phyloP scores from a whole-genome alignment of 257 asterid species.

The Buddleja alternifolia region DNA sequence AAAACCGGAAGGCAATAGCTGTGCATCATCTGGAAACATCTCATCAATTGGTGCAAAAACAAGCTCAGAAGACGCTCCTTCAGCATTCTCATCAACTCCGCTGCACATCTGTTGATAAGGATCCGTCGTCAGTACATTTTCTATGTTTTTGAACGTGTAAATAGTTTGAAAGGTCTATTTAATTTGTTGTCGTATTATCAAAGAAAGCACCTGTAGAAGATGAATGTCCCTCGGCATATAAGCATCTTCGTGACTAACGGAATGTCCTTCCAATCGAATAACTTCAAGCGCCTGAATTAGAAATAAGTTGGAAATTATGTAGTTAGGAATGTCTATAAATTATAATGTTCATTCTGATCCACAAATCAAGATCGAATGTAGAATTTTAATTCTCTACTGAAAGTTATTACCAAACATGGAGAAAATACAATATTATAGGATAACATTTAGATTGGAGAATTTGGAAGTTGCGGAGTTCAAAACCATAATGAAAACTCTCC shows the following conservation, averaged over 20 bases:
- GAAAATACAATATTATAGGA: no score
- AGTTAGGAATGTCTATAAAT: background rate
- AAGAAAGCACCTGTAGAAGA: conserved; percentile 73
- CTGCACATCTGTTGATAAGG: conserved; percentile 70
- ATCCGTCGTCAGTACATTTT: background rate
- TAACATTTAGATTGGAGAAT: no score
- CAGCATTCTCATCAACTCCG: conserved; percentile 86
- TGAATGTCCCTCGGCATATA: conserved; percentile 85
- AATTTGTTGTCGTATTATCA: background rate
- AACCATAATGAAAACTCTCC: no score
- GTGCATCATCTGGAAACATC: conserved; percentile 94
- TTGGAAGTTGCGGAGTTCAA: no score
- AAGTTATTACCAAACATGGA: no score
- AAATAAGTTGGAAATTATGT: background rate
- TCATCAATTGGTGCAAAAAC: conserved; percentile 97
- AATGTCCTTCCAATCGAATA: conserved; percentile 87
- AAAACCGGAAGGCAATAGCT: conserved; percentile 90
- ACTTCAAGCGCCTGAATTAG: conserved; percentile 88
- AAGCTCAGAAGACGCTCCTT: conserved; percentile 93
- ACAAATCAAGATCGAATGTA: no score
- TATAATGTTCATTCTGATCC: background rate
- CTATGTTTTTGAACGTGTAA: background rate
- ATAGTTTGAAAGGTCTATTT: background rate
- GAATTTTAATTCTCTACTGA: no score
- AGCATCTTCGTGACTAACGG: conserved; percentile 78